phyloP scores from a whole-genome alignment of 1,284 basidiomycete species.

The Cystobasidiaceae sp. region DNA sequence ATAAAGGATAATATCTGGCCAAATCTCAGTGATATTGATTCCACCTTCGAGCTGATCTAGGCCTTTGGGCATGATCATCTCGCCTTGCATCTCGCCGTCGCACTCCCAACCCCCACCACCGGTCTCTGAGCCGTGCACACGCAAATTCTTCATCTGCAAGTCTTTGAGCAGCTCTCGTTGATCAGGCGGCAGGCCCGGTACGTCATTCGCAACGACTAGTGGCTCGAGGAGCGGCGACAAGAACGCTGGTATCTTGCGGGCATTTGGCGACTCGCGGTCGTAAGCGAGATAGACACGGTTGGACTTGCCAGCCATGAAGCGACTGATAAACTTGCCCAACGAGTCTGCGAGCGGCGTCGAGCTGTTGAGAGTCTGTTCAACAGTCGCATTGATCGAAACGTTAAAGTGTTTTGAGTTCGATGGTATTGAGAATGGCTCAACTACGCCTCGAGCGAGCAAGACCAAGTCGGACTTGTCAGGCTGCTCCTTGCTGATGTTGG shows the following conservation, averaged over 20 bases:
- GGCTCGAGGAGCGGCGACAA: conserved; percentile 22
- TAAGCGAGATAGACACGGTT: conserved; percentile 36
- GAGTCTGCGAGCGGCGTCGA: conserved; percentile 30
- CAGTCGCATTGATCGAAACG: conserved; percentile 33
- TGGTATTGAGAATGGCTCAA: conserved; percentile 36
- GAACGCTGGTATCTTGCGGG: conserved; percentile 31
- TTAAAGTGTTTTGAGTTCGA: conserved; percentile 10
- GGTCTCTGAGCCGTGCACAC: conserved; percentile 26
- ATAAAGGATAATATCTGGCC: conserved; percentile 41
- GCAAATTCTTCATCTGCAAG: conserved; percentile 39
- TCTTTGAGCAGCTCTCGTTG: conserved; percentile 37
- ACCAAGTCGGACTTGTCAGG: neutral
- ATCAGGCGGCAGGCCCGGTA: conserved; percentile 26
- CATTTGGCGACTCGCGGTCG: conserved; percentile 31
- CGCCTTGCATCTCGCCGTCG: conserved; percentile 37
- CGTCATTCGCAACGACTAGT: conserved; percentile 26
- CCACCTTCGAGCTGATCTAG: conserved; percentile 30
- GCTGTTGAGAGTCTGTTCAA: conserved; percentile 34
- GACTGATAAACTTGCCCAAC: conserved; percentile 35
- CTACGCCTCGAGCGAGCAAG: conserved; percentile 35
- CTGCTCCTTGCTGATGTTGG: no score
- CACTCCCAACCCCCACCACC: conserved; percentile 34
- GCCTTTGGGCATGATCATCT: conserved; percentile 35
- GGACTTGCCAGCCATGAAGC: conserved; percentile 36
- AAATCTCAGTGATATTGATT: conserved; percentile 37